Evolutionary conservation across 768 basidiomycete genomes (phyloP).

Genomic region (Termitomyces sp.): DNA sequence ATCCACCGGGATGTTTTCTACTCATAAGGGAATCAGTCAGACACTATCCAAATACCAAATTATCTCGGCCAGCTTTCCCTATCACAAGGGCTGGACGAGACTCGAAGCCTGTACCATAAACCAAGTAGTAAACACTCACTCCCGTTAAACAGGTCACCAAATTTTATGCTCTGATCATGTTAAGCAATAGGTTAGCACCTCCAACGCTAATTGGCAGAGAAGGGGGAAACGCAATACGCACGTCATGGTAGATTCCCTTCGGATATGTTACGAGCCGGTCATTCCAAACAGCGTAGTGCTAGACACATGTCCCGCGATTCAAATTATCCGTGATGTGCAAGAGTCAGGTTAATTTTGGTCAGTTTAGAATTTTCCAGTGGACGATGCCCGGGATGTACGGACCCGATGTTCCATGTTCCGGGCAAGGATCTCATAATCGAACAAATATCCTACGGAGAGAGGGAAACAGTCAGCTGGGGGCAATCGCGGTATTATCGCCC

Average conservation of each 20-base stretch:
- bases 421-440: conserved; percentile 38
- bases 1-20: conserved; percentile 51
- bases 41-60: background rate
- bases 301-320: conserved; percentile 5
- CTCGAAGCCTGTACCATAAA: background rate
- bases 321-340: background rate
- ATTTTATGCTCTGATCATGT: conserved; percentile 15
- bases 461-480: background rate
- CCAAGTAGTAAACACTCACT: conserved; percentile 13
- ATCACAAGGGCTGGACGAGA: background rate
- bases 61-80: background rate
- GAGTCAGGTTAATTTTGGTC: background rate
- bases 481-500: conserved; percentile 2
- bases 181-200: background rate
- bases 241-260: conserved; percentile 25
- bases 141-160: conserved; percentile 16
- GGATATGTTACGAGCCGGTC: conserved; percentile 43
- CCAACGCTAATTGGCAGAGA: conserved; percentile 3
- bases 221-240: conserved; percentile 7
- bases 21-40: background rate
- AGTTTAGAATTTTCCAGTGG: background rate
- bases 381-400: conserved; percentile 8
- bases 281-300: conserved; percentile 65
- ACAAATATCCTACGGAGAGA: conserved; percentile 24
- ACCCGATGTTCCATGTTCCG: conserved; percentile 38